Base-by-base conservation (phyloP, 441 rosid species). In the Sinapis alba region DNA sequence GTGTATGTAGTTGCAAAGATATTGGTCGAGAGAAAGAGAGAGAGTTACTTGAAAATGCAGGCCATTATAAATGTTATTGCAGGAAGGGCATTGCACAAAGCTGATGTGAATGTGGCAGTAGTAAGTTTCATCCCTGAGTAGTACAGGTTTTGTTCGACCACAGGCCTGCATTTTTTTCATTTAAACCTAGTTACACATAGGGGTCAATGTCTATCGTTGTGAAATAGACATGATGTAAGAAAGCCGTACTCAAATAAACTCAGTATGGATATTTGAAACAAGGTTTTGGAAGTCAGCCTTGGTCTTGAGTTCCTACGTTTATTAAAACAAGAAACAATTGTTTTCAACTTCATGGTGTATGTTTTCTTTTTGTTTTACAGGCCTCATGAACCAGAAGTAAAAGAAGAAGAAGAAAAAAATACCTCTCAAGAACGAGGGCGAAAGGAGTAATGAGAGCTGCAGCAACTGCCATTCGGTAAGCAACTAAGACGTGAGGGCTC, bases 401-500 rank as follows among this genome's bases (percentile, higher is more conserved):
- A 7, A 19, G 57, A 41, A 23, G 45, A 43, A 36, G 63, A 43
- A 58, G 36, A 43, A 54, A 58, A 65, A 56, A 5, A 19, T 20
- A 80, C 86, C 97, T 86, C 60, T 92, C 97, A 28, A 87, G 91
- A 43, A 90, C 2, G 13, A 92, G 34, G 23, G 97, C 91, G 1
- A 92, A 90, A 21, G 97, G 97, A 15, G 94, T 91, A 3, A 92
- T 86, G 70, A 84, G 88, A 1, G 84, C 85, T 2, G 97, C 80
- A 32, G 97, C 97, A 47, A 92, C 41, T 43, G 88, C 91, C 54
- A 90, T 92, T 16, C 97, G 84, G 71, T 90, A 92, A 73, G 91
- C 96, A 15, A 92, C 94, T 4, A 92, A 90, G 50, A 92, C 94
- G 63, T 89, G 90, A 75, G 90, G 97, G 72, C 94, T 92, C 93